Conservation (phyloP, 768 basidiomycete species). For the Leccinum subtestaceum region DNA sequence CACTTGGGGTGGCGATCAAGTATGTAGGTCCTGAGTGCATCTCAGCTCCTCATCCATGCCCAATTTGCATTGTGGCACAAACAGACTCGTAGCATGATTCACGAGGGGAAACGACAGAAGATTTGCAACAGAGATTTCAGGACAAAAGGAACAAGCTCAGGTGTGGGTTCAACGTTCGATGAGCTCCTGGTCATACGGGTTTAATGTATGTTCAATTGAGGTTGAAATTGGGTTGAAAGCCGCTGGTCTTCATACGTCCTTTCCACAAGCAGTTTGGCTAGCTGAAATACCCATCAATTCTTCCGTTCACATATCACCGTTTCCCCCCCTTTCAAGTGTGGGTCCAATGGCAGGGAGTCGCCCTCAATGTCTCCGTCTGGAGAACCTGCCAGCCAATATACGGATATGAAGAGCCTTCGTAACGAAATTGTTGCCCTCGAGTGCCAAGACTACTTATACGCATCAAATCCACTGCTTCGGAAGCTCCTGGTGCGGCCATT, state of each 20-base stretch:
- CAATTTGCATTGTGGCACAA: background rate
- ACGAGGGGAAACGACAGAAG: background rate
- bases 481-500: background rate
- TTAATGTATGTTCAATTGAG: background rate
- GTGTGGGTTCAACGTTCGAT: background rate
- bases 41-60: background rate
- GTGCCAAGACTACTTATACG: background rate
- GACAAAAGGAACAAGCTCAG: background rate
- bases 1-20: background rate
- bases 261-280: background rate
- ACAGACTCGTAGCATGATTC: background rate
- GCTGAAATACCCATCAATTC: background rate
- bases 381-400: background rate
- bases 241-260: background rate
- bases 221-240: background rate
- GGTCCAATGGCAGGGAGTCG: background rate
- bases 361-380: background rate
- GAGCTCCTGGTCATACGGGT: background rate
- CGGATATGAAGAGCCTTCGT: background rate
- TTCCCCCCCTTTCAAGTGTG: background rate
- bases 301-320: background rate
- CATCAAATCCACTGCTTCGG: conserved; percentile 1
- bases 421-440: background rate
- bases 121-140: background rate
- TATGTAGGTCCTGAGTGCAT: background rate